Percentiles rank a stretch among this genome's conserved stretches.
Evolutionary conservation across 2,329 filamentous ascomycete species (phyloP).

Genomic region (Grosmannia serpens): DNA sequence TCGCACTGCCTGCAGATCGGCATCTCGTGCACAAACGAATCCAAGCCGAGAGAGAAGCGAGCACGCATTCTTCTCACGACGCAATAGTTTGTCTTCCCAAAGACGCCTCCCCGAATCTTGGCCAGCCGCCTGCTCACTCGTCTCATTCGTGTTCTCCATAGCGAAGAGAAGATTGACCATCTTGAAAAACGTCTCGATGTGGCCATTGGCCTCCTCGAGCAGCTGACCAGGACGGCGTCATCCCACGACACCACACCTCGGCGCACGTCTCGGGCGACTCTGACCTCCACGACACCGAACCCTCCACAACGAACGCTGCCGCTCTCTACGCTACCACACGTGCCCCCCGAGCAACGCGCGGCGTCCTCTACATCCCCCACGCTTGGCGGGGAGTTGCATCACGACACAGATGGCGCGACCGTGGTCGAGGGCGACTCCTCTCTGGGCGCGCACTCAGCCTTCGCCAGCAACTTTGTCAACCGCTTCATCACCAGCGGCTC

Average conservation of each 20-base stretch:
- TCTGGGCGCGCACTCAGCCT: not conserved
- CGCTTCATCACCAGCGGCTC: not conserved
- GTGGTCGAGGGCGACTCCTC: not conserved
- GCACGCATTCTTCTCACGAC: not conserved
- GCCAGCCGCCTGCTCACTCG: not conserved
- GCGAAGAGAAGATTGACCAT: not conserved
- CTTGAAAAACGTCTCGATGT: not conserved
- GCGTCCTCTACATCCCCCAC: not conserved
- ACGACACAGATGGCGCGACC: not conserved
- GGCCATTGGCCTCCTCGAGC: not conserved
- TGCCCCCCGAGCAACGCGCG: not conserved
- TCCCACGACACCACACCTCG: not conserved
- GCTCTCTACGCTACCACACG: not conserved
- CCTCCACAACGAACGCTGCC: not conserved
- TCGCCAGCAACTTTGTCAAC: not conserved
- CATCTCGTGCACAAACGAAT: not conserved
- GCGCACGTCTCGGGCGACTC: not conserved
- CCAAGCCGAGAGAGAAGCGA: not conserved
- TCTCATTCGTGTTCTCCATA: not conserved
- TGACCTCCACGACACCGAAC: not conserved
- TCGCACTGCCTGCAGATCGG: not conserved
- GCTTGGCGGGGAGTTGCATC: not conserved
- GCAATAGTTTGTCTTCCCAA: not conserved
- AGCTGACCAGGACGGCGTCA: not conserved
- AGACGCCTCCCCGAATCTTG: not conserved